phyloP scores from a whole-genome alignment of 2,329 filamentous ascomycete species.

The Claviceps africana region DNA sequence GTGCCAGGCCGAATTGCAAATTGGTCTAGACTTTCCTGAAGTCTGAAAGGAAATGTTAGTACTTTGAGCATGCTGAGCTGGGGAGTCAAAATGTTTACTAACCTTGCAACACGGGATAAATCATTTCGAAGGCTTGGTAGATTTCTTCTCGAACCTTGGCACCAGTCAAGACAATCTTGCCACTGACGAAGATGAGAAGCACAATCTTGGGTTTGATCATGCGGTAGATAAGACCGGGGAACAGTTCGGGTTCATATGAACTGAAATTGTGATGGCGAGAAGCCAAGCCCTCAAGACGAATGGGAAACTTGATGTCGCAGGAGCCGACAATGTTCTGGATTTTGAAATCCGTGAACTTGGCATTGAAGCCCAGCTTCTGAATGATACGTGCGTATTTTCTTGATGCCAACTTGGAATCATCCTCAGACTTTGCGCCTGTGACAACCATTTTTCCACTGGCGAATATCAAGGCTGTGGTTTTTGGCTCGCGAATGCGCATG shows the following conservation, averaged over 20 bases:
- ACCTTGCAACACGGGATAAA: conserved; percentile 90
- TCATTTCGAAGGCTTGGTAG: conserved; percentile 91
- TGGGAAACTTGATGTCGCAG: conserved; percentile 98
- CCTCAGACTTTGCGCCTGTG: conserved; percentile 93
- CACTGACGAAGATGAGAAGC: conserved; percentile 91
- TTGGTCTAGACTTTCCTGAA: conserved; percentile 41
- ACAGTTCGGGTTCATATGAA: conserved; percentile 95
- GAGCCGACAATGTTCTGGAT: conserved; percentile 99
- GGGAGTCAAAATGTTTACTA: conserved; percentile 16
- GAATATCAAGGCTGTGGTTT: conserved; percentile 96
- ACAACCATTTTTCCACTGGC: conserved; percentile 99
- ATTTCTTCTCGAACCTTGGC: conserved; percentile 98
- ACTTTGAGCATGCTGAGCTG: background rate
- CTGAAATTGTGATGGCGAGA: conserved; percentile 98
- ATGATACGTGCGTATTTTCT: conserved; percentile 98
- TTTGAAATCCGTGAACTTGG: conserved; percentile 99
- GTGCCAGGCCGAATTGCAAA: conserved; percentile 4
- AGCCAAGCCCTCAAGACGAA: conserved; percentile 87
- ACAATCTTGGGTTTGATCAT: conserved; percentile 99
- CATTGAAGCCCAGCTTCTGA: conserved; percentile 98
- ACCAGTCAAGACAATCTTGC: conserved; percentile 95
- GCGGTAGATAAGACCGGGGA: conserved; percentile 97
- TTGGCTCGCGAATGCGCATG: conserved; percentile 98
- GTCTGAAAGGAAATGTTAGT: conserved; percentile 22
- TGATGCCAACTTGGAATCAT: conserved; percentile 91